phyloP scores from a whole-genome alignment of 495 filamentous ascomycete species.

The Immersiella caudata region DNA sequence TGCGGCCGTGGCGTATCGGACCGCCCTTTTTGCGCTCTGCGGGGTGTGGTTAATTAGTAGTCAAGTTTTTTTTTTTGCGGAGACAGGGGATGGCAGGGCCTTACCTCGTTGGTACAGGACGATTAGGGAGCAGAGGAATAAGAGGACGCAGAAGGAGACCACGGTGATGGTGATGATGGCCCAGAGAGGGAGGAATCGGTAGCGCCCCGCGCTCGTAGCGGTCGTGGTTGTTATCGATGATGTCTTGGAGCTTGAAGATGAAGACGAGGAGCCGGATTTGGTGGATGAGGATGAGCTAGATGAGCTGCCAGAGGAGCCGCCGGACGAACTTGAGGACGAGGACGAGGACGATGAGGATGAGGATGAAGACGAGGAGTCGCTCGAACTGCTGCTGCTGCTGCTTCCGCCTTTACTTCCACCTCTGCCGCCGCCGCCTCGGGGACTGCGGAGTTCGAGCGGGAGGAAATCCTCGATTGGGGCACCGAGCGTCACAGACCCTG shows the following conservation, averaged over 20 bases:
- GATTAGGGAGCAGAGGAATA: neutral
- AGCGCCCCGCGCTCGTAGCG: neutral
- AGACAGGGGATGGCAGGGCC: neutral
- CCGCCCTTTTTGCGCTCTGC: slow-evolving; percentile 2
- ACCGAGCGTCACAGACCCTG: neutral
- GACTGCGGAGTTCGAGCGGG: slow-evolving; percentile 2
- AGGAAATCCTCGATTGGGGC: neutral
- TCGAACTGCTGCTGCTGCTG: neutral
- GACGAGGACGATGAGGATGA: neutral
- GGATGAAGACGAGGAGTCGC: neutral
- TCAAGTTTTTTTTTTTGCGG: neutral
- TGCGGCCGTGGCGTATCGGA: neutral
- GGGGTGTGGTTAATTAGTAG: neutral
- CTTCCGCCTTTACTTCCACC: neutral
- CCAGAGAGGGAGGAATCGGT: neutral
- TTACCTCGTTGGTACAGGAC: neutral
- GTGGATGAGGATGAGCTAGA: neutral
- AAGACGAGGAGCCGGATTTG: neutral
- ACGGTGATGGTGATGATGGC: neutral
- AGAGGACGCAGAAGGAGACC: neutral
- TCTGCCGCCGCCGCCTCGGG: neutral
- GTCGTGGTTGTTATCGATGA: neutral
- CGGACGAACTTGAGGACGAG: neutral
- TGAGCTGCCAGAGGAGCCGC: neutral
- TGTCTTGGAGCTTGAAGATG: neutral